Evolutionary conservation across 176 grass and related monocot genomes (phyloP), one percentile per base, ranked within the genome.

Genomic region (Thinopyrum elongatum): DNA sequence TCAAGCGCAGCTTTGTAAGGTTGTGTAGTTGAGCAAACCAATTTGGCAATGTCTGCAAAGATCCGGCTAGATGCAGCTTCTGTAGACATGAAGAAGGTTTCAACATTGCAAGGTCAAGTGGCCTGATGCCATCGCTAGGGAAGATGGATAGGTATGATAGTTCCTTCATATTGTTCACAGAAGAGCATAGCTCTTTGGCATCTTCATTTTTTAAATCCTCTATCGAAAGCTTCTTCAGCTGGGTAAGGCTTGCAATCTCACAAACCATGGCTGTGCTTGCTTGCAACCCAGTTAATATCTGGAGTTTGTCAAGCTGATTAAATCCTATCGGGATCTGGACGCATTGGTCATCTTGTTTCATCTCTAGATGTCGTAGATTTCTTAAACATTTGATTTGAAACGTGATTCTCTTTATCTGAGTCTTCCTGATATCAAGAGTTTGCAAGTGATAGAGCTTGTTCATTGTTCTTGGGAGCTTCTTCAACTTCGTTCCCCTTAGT

Each of bases 401-500:
- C 36, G 14, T 25, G 30, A 83, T 78, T 80, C 8, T 30, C 58
- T 66, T 87, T 84, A 84, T 83, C 68, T 19, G 34, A 10, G 75
- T 91, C 77, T 63, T 91, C 76, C 79, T 81, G 30, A 91, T 81
- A 59, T 91, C 86, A 58, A 88, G 86, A 77, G 90, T 91, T 65
- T 88, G 82, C 76, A 88, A 78, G 21, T 85, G 70, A 80, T 21
- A 70, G 15, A 91, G 85, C 13, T 88, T 91, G 8, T 77, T 25
- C 35, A 85, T 53, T 36, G 86, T 77, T 70, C 27, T 42, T 71
- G 82, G 82, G 55, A 91, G 90, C 63, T 81, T 82, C 63, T 88
- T 82, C 51, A 91, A 26, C 65, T 82, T 82, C 53, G 82, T 88
- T 61, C 90, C 86, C 38, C 62, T 87, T 65, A 91, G 33, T 23